A percentile compares a stretch with the other conserved stretches of the same genome.
Evolutionary conservation across 352 stramenopile species (phyloP).

Genomic region (Phytophthora rubi): DNA sequence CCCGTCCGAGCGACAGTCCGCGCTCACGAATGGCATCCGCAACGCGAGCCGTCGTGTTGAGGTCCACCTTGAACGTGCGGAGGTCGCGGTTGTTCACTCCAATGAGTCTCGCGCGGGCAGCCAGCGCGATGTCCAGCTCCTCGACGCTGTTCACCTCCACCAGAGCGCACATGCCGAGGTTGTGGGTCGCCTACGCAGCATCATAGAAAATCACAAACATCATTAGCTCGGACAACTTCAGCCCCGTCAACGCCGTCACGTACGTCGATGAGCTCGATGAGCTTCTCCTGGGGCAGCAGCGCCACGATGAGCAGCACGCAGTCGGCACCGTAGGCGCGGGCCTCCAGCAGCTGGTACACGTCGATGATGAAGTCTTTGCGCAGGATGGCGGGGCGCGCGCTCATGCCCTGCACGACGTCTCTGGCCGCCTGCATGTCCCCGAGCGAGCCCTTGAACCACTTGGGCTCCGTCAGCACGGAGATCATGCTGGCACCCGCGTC

Average conservation of each 20-base stretch:
- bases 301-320: conserved; percentile 98
- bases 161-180: conserved; percentile 96
- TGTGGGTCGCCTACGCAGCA: conserved; percentile 70
- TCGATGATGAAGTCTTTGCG: conserved; percentile 97
- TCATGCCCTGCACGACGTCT: conserved; percentile 52
- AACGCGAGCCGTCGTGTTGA: conserved; percentile 94
- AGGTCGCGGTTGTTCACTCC: conserved; percentile 99
- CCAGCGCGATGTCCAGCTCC: conserved; percentile 95
- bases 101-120: conserved; percentile 93
- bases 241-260: neutral
- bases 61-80: conserved; percentile 98
- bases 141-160: conserved; percentile 97
- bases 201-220: neutral
- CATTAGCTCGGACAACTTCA: conserved; percentile 2
- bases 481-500: conserved; percentile 95
- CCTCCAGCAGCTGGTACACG: conserved; percentile 95
- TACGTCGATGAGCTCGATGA: conserved; percentile 72
- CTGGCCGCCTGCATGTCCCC: conserved; percentile 78
- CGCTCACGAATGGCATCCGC: conserved; percentile 80
- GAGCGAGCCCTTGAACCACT: conserved; percentile 97
- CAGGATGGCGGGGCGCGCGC: conserved; percentile 72
- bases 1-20: conserved; percentile 68
- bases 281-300: conserved; percentile 71
- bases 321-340: conserved; percentile 94
- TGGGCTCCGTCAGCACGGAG: conserved; percentile 97